phyloP scores from a whole-genome alignment of 805 yeast genomes.

The Teunomyces stri region DNA sequence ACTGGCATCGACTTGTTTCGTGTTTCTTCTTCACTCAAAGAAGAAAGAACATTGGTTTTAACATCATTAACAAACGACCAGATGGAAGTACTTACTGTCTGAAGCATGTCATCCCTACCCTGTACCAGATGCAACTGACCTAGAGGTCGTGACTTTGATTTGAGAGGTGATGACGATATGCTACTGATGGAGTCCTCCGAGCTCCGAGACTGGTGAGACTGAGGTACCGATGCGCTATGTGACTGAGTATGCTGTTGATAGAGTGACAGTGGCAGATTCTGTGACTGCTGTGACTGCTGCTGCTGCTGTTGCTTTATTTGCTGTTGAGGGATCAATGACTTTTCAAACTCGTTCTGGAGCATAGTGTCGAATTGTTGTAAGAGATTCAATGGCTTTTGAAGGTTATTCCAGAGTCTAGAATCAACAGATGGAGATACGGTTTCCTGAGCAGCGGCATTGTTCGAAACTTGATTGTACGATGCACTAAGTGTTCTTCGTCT shows the following conservation, averaged over 20 bases:
- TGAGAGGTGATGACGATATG: slow-evolving; percentile 26
- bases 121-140: not conserved
- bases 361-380: slow-evolving; percentile 68
- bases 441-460: slow-evolving; percentile 1
- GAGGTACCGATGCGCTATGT: slow-evolving; percentile 3
- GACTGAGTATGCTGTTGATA: not conserved
- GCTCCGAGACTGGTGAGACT: slow-evolving; percentile 11
- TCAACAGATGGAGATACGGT: slow-evolving; percentile 5
- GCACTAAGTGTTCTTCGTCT: slow-evolving; percentile 12
- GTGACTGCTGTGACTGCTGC: not conserved
- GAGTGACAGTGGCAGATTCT: too few species aligned
- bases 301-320: not conserved
- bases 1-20: slow-evolving; percentile 6
- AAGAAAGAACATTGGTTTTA: slow-evolving; percentile 30
- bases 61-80: slow-evolving; percentile 46
- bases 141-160: slow-evolving; percentile 15
- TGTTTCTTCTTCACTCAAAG: slow-evolving; percentile 17
- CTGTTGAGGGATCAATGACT: slow-evolving; percentile 14
- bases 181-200: slow-evolving; percentile 28
- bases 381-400: slow-evolving; percentile 39
- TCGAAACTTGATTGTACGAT: slow-evolving; percentile 3
- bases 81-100: slow-evolving; percentile 38
- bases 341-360: slow-evolving; percentile 65
- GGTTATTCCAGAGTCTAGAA: slow-evolving; percentile 30
- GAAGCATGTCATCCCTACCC: slow-evolving; percentile 35